phyloP scores from a whole-genome alignment of 805 yeast species.

The Candida stauntonica region DNA sequence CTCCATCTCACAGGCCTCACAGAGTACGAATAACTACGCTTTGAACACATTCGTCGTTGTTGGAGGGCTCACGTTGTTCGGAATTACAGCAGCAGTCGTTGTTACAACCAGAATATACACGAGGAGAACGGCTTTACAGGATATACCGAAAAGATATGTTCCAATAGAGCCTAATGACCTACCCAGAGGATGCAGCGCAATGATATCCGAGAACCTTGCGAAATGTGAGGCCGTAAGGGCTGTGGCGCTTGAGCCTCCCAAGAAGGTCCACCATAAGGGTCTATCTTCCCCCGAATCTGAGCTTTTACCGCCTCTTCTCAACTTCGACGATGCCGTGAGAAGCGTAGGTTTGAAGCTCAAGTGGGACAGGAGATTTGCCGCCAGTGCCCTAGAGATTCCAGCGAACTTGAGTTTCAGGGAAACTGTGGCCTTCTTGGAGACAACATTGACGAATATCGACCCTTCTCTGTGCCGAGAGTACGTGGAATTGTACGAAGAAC shows the following conservation, averaged over 20 bases:
- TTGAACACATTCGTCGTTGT: constrained; percentile 79
- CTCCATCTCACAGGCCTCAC: constrained; percentile 57
- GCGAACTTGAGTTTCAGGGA: constrained; percentile 39
- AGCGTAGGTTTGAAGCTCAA: constrained; percentile 56
- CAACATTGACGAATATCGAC: constrained; percentile 20
- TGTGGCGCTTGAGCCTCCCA: constrained; percentile 38
- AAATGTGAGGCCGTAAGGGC: constrained; percentile 39
- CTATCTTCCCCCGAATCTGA: constrained; percentile 40
- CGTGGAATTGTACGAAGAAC: constrained; percentile 56
- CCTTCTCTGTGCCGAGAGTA: constrained; percentile 28
- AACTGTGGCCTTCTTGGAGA: constrained; percentile 34
- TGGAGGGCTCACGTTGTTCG: constrained; percentile 60
- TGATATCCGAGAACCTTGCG: constrained; percentile 37
- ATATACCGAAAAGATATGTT: constrained; percentile 74
- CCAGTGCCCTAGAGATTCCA: constrained; percentile 33
- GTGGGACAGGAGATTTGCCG: constrained; percentile 40
- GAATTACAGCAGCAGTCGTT: constrained; percentile 44
- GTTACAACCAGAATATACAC: constrained; percentile 57
- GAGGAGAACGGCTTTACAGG: constrained; percentile 55
- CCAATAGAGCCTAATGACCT: constrained; percentile 61
- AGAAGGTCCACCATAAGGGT: constrained; percentile 47
- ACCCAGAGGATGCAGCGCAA: constrained; percentile 40
- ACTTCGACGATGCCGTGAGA: constrained; percentile 53
- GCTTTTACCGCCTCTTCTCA: constrained; percentile 34
- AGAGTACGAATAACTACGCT: constrained; percentile 57